A percentile compares a stretch with the other conserved stretches of the same genome.
Evolutionary conservation across 2,329 filamentous ascomycete genomes (phyloP).

Genomic region (Oidium heveae): DNA sequence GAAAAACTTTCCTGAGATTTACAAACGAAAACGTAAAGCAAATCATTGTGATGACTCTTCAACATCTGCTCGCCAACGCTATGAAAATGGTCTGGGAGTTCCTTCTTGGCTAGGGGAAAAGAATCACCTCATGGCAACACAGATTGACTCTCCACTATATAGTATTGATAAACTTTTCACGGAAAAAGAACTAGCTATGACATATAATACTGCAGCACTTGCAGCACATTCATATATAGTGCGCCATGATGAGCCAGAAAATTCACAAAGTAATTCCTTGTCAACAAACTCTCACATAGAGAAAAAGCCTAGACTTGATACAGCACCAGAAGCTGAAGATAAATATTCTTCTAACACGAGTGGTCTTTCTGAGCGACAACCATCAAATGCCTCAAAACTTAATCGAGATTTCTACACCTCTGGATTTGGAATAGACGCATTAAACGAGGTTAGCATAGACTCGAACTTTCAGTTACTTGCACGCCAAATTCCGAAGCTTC

Average conservation of each 20-base stretch:
- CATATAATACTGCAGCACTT: constrained; percentile 35
- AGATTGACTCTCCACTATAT: constrained; percentile 30
- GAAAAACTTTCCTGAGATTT: constrained; percentile 26
- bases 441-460: constrained; percentile 32
- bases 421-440: constrained; percentile 31
- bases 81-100: constrained; percentile 24
- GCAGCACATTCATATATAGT: constrained; percentile 36
- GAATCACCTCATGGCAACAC: constrained; percentile 22
- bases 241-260: constrained; percentile 18
- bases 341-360: constrained; percentile 25
- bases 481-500: constrained; percentile 12
- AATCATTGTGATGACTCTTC: constrained; percentile 39
- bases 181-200: constrained; percentile 41
- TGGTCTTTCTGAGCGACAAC: constrained; percentile 34
- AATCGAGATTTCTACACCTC: constrained; percentile 26
- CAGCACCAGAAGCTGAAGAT: constrained; percentile 24
- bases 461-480: constrained; percentile 22
- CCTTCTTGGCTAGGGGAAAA: constrained; percentile 39
- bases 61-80: constrained; percentile 25
- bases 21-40: constrained; percentile 36
- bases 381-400: constrained; percentile 38
- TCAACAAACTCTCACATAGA: constrained; percentile 14
- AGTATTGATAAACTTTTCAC: constrained; percentile 47
- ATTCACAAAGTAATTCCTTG: constrained; percentile 21
- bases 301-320: constrained; percentile 19